These are phyloP conservation scores for Scleromitrula shiraiana DNA, from an alignment of 2,329 filamentous ascomycete species.

Conservation along the genomic window DNA sequence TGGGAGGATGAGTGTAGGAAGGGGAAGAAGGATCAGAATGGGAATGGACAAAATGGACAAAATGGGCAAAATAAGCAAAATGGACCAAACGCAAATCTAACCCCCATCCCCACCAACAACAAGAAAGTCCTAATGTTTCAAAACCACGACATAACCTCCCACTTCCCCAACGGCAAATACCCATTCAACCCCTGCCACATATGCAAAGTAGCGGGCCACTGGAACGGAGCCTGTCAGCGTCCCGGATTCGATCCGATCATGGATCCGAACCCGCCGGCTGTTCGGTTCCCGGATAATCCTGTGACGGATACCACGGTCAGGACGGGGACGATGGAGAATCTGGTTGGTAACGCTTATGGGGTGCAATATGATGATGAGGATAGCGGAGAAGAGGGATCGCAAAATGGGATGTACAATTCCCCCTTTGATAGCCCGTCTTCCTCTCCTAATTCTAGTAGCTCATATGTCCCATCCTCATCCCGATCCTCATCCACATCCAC, in stretches of 20 bases:
- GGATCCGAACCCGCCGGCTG: constrained; percentile 5
- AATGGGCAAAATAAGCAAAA: neutral
- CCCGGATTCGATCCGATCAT: neutral
- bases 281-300: too few relatives aligned
- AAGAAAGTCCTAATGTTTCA: neutral
- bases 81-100: neutral
- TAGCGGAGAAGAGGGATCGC: neutral
- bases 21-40: neutral
- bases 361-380: too few relatives aligned
- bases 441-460: neutral
- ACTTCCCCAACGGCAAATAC: neutral
- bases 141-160: neutral
- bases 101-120: neutral
- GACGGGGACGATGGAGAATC: too few relatives aligned
- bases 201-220: neutral
- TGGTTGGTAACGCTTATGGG: too few relatives aligned
- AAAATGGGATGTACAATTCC: neutral
- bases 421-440: too few relatives aligned
- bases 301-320: too few relatives aligned
- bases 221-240: constrained; percentile 1
- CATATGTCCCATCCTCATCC: neutral
- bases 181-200: neutral
- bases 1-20: constrained; percentile 6
- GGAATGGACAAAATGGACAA: neutral
- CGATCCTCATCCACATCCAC: neutral